These are phyloP conservation scores for Chaetomium sp. DNA, from an alignment of 2,329 filamentous ascomycete genomes.

Conservation along the genomic window DNA sequence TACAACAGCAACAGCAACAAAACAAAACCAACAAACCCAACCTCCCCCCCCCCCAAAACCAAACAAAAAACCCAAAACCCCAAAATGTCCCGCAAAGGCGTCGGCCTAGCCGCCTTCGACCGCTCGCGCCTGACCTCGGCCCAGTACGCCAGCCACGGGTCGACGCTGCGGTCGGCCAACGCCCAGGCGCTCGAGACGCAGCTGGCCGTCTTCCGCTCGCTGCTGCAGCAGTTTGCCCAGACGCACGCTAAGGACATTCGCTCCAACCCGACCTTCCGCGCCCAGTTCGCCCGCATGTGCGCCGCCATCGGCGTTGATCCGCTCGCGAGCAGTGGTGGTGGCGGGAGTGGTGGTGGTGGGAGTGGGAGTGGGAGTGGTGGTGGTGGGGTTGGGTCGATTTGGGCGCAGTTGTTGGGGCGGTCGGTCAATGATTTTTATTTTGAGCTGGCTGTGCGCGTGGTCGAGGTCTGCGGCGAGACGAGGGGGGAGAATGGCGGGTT, in stretches of 20 bases:
- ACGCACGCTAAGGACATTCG: conserved; percentile 96
- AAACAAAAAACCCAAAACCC: background rate
- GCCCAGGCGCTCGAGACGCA: conserved; percentile 86
- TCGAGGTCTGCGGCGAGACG: conserved; percentile 87
- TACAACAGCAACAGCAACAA: background rate
- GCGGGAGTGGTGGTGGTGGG: conserved; percentile 34
- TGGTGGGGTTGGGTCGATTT: conserved; percentile 68
- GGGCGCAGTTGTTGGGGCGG: conserved; percentile 88
- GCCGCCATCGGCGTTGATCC: conserved; percentile 95
- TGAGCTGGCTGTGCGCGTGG: conserved; percentile 91
- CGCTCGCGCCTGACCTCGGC: conserved; percentile 81
- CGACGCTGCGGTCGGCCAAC: conserved; percentile 80
- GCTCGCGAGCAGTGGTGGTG: conserved; percentile 67
- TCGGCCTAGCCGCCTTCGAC: conserved; percentile 88
- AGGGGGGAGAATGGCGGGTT: conserved; percentile 89
- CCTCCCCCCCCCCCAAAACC: too few relatives aligned
- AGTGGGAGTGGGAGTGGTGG: conserved; percentile 50
- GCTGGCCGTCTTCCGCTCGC: conserved; percentile 91
- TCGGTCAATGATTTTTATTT: conserved; percentile 99
- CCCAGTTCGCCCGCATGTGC: conserved; percentile 98
- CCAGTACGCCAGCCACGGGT: conserved; percentile 89
- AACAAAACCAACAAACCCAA: background rate
- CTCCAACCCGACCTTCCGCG: conserved; percentile 90
- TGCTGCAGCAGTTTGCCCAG: conserved; percentile 91
- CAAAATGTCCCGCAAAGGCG: conserved; percentile 73